phyloP scores from a whole-genome alignment of 129 eudicot species.

The Gnaphalium uliginosum region DNA sequence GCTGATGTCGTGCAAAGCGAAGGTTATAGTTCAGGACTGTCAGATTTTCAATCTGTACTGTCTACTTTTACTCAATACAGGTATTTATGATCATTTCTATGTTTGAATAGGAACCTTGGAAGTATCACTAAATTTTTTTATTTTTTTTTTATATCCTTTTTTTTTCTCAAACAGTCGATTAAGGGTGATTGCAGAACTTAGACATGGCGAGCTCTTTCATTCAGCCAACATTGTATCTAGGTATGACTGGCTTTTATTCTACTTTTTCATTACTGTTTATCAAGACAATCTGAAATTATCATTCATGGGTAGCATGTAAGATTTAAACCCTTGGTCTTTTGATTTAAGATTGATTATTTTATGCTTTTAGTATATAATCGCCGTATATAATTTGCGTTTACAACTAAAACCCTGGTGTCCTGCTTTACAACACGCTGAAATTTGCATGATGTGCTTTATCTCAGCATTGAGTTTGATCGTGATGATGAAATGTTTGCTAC shows the following conservation, averaged over 20 bases:
- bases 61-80: conserved; percentile 61
- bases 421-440: neutral
- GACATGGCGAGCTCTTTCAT: conserved; percentile 62
- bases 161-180: conserved; percentile 50
- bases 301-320: neutral
- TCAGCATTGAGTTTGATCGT: conserved; percentile 73
- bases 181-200: conserved; percentile 73
- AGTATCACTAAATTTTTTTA: conserved; percentile 40
- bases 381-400: neutral
- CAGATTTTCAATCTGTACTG: conserved; percentile 49
- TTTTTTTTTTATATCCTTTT: conserved; percentile 7
- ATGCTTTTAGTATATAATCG: too few relatives aligned
- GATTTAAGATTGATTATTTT: neutral
- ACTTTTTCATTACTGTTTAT: neutral
- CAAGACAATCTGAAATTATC: neutral
- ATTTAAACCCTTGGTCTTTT: neutral
- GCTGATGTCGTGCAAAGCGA: conserved; percentile 39
- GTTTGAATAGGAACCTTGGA: neutral
- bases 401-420: neutral
- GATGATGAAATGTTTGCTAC: conserved; percentile 82
- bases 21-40: conserved; percentile 50
- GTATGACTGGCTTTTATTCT: conserved; percentile 27
- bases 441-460: conserved; percentile 25
- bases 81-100: neutral
- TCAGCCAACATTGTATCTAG: conserved; percentile 74